phyloP scores from a whole-genome alignment of 2,329 filamentous ascomycete species.

The Bipolaris zeicola region DNA sequence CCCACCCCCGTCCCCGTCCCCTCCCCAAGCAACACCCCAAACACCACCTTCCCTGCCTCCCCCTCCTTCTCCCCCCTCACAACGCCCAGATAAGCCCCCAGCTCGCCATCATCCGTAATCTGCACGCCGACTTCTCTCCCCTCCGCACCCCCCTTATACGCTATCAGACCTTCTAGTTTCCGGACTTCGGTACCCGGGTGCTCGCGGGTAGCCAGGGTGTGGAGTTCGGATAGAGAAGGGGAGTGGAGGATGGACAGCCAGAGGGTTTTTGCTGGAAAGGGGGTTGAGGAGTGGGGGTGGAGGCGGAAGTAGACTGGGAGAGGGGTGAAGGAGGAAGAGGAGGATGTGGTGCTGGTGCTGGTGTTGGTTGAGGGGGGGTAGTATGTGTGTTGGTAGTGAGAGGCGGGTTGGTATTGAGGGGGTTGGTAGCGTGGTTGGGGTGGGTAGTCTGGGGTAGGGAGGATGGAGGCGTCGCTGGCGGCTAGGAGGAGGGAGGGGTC shows the following conservation, averaged over 20 bases:
- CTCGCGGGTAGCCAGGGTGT: slow-evolving; percentile 65
- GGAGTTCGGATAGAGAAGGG: slow-evolving; percentile 66
- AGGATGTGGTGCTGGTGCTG: slow-evolving; percentile 13
- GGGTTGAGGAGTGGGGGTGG: slow-evolving; percentile 59
- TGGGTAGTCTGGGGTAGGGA: slow-evolving; percentile 28
- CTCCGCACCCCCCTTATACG: slow-evolving; percentile 39
- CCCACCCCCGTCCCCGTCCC: not conserved
- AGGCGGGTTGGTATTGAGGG: slow-evolving; percentile 41
- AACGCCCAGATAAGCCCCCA: slow-evolving; percentile 73
- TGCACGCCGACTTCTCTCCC: slow-evolving; percentile 66
- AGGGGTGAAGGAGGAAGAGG: slow-evolving; percentile 52
- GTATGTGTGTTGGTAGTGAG: slow-evolving; percentile 9
- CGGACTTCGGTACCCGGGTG: slow-evolving; percentile 65
- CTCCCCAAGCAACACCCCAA: slow-evolving; percentile 49
- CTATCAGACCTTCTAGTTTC: slow-evolving; percentile 70
- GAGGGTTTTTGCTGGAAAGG: slow-evolving; percentile 53
- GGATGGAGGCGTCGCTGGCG: slow-evolving; percentile 55
- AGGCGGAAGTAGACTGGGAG: slow-evolving; percentile 53
- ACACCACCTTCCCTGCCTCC: slow-evolving; percentile 58
- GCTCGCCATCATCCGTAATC: slow-evolving; percentile 73
- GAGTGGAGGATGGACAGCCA: slow-evolving; percentile 70
- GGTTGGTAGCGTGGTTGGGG: slow-evolving; percentile 18
- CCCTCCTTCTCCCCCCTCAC: slow-evolving; percentile 38
- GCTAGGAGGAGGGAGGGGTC: slow-evolving; percentile 67
- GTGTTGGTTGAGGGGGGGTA: slow-evolving; percentile 9